Percentiles rank a stretch among this genome's conserved stretches.
These are phyloP conservation scores for Aegilops umbellulata DNA, from an alignment of 176 grass and related monocot genomes.

Conservation along the genomic window DNA sequence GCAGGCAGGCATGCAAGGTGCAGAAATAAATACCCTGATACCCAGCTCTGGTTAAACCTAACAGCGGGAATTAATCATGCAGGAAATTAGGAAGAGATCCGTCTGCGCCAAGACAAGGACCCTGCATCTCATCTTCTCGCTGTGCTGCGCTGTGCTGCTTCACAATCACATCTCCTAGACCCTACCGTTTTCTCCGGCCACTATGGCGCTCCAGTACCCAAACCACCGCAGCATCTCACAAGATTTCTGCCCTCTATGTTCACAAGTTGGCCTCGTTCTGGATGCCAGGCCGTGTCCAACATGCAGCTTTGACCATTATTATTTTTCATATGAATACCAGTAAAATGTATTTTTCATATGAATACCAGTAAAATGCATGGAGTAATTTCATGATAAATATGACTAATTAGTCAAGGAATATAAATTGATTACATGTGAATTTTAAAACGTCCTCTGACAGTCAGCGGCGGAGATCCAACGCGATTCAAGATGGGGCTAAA, in stretches of 20 bases:
- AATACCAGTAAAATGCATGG: neutral
- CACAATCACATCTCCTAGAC: neutral
- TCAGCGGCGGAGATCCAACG: too few species aligned
- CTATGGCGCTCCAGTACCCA: constrained; percentile 31
- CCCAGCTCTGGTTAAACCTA: constrained; percentile 41
- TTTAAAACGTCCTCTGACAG: neutral
- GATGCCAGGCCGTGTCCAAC: neutral
- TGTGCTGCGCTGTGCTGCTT: neutral
- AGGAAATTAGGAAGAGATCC: constrained; percentile 22
- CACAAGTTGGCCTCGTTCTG: neutral
- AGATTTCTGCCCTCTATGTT: neutral
- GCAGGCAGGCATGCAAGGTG: neutral
- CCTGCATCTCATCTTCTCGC: constrained; percentile 25
- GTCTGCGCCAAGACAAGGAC: constrained; percentile 31
- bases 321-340: too few species aligned
- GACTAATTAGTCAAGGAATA: neutral
- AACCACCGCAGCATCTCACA: constrained; percentile 12
- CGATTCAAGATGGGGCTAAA: too few species aligned
- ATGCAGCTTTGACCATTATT: neutral
- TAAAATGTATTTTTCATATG: too few species aligned
- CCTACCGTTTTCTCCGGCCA: constrained; percentile 30
- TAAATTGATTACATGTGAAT: neutral
- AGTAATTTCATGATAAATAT: neutral
- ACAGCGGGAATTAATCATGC: constrained; percentile 42
- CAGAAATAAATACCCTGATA: constrained; percentile 23